phyloP scores from a whole-genome alignment of 345 rosid species.

The Hibiscus mutabilis region DNA sequence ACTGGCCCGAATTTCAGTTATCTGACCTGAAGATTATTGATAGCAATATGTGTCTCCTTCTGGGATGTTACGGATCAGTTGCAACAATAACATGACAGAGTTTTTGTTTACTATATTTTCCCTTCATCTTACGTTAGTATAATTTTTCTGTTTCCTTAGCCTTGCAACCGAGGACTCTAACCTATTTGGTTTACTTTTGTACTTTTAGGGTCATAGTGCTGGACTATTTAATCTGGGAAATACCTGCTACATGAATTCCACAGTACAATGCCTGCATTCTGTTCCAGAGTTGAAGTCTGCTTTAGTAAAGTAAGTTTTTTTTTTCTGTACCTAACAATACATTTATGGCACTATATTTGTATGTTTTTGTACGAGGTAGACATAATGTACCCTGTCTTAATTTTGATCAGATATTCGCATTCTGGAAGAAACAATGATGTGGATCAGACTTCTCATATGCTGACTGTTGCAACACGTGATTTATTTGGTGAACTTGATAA shows the following conservation, averaged over 20 bases:
- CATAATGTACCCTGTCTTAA: conserved; percentile 6
- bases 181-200: conserved; percentile 1
- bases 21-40: not conserved
- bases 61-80: not conserved
- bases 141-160: not conserved
- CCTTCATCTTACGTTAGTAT: not conserved
- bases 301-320: conserved; percentile 40
- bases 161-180: conserved; percentile 6
- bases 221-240: conserved; percentile 62
- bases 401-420: conserved; percentile 13
- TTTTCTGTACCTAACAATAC: not conserved
- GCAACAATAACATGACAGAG: not conserved
- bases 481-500: conserved; percentile 73
- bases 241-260: conserved; percentile 65
- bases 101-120: not conserved
- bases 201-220: conserved; percentile 86
- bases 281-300: conserved; percentile 97
- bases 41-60: not conserved
- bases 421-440: conserved; percentile 1
- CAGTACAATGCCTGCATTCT: conserved; percentile 89
- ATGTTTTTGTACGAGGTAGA: not conserved
- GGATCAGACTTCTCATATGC: conserved; percentile 90
- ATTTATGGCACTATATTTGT: not conserved
- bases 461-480: conserved; percentile 89
- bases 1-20: not conserved